phyloP scores from a whole-genome alignment of 163 green algal species.

The Chloromonas sp. region DNA sequence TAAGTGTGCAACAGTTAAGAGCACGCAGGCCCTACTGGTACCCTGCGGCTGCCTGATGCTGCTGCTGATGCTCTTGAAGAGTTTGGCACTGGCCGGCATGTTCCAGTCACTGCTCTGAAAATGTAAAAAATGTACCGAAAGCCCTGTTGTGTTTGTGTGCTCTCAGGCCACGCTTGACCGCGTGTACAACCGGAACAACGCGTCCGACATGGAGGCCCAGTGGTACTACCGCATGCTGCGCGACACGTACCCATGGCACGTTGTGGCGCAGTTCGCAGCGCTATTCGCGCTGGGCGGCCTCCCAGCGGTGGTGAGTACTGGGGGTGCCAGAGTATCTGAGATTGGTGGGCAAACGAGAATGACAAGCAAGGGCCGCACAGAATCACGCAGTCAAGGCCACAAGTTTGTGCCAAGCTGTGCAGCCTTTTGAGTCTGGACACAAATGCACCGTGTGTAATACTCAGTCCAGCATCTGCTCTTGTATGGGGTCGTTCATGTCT shows the following conservation, averaged over 20 bases:
- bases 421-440: too few species aligned
- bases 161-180: conserved; percentile 65
- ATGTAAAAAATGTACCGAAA: too few species aligned
- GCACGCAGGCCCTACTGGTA: neutral
- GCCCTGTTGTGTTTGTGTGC: too few species aligned
- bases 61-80: neutral
- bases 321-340: neutral
- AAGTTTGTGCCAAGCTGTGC: too few species aligned
- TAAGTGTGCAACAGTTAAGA: neutral
- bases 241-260: conserved; percentile 79
- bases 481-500: too few species aligned
- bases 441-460: too few species aligned
- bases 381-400: too few species aligned
- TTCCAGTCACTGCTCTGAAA: too few species aligned
- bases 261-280: conserved; percentile 64
- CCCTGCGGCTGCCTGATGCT: neutral
- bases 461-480: too few species aligned
- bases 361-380: neutral
- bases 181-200: conserved; percentile 77
- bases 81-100: too few species aligned
- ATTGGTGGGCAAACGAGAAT: neutral
- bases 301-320: conserved; percentile 27
- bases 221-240: conserved; percentile 66
- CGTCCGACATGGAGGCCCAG: conserved; percentile 74
- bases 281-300: conserved; percentile 70